Base-by-base conservation (phyloP, 345 rosid genomes). In the Populus ilicifolia region DNA sequence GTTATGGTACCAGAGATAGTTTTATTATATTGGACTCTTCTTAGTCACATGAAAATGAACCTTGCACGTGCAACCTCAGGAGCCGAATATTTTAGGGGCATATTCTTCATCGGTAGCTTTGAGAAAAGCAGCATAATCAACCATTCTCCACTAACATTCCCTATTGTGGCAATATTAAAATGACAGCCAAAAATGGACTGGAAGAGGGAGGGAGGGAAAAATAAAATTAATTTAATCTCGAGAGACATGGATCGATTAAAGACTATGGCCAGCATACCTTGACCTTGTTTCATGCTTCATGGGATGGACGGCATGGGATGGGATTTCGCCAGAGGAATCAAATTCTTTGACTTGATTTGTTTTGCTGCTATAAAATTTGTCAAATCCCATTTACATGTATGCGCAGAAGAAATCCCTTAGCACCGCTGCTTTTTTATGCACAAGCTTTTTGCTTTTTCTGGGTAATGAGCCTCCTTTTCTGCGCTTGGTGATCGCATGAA, bases 341-440 rank as follows among this genome's bases (percentile, higher is more conserved):
- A 39, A 70, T 77, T 77, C 69, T 77, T 77, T 70, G 65, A 75
- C 72, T 65, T 65, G 66, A 13, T 66, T 6, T 46, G 64, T n/a
- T n/a, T 3, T 10, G 39, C 5, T 30, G 21, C 8, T 65, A 74
- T 43, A 44, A 65, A 8, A 20, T 64, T 10, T 74, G 70, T 23
- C 77, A 39, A 41, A 10, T 61, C 61, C 27, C 23, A 9, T 23
- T 59, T 10, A 59, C 29, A 38, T 38, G 18, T n/a, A 41, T 54
- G 33, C 10, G 13, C 36, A 21, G 1, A 33, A 52, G 14, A 33
- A 18, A 25, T 13, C 21, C n/a, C 9, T 5, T 1, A 38, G 46
- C 67, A 59, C 76, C 76, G 13, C 44, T 38, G 67, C 64, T 73
- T 72, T 72, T 73, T 59, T 23, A 1, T 46, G 61, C 12, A 56